These are phyloP conservation scores for Macrolepiota albuminosa DNA, from an alignment of 768 basidiomycete species.

Conservation along the genomic window DNA sequence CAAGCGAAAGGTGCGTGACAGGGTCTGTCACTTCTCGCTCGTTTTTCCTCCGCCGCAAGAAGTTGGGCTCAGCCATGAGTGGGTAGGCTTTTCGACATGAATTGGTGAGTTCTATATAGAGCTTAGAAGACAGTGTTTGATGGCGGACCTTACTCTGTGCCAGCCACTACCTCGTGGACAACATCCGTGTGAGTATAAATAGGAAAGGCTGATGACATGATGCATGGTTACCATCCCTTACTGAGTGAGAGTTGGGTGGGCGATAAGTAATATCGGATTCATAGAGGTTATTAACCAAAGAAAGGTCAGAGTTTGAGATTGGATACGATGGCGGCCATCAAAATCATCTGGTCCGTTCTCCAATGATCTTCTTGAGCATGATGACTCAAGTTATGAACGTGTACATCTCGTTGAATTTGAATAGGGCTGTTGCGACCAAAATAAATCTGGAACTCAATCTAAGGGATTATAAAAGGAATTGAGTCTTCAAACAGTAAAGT, in stretches of 20 bases:
- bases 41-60: slow-evolving; percentile 11
- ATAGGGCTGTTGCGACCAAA: not conserved
- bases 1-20: slow-evolving; percentile 32
- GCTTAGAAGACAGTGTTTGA: not conserved
- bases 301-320: not conserved
- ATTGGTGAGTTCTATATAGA: not conserved
- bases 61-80: not conserved
- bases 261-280: not conserved
- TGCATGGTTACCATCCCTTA: not conserved
- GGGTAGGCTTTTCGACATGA: not conserved
- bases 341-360: not conserved
- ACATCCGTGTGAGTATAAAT: not conserved
- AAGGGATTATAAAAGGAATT: not conserved
- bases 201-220: not conserved
- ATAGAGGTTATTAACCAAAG: not conserved
- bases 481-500: not conserved
- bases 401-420: not conserved
- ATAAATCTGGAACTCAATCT: not conserved
- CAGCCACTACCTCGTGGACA: not conserved
- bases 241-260: too few relatives aligned
- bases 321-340: not conserved
- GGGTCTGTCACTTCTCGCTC: slow-evolving; percentile 33
- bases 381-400: not conserved
- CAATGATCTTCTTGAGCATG: not conserved
- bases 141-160: not conserved